phyloP scores from a whole-genome alignment of 331 rosid species.

The Malus hybrid region DNA sequence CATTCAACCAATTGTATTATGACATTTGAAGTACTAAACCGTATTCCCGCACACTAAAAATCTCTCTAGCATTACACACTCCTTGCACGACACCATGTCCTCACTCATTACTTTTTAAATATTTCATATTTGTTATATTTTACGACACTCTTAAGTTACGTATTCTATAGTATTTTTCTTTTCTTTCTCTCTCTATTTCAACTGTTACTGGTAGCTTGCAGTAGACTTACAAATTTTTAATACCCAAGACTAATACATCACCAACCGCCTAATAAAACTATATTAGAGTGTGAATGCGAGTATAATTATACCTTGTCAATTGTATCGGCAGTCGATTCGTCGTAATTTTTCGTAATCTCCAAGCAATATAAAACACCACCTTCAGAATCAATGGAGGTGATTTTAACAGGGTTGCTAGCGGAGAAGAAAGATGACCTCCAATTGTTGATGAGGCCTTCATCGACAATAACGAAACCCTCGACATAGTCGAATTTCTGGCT shows the following conservation, averaged over 20 bases:
- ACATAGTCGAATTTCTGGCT: slow-evolving; percentile 72
- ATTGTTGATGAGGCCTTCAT: slow-evolving; percentile 82
- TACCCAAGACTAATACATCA: neutral
- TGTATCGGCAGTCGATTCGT: slow-evolving; percentile 30
- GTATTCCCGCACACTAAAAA: no score
- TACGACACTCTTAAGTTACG: neutral
- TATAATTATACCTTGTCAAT: slow-evolving; percentile 65
- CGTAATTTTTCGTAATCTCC: slow-evolving; percentile 86
- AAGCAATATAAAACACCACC: slow-evolving; percentile 87
- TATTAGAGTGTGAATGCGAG: neutral
- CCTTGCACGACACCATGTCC: no score
- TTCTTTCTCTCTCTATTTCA: neutral
- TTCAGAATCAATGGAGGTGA: slow-evolving; percentile 55
- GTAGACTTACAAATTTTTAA: neutral
- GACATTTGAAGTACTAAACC: no score
- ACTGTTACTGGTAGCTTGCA: neutral
- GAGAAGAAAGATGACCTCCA: slow-evolving; percentile 97
- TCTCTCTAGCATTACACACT: no score
- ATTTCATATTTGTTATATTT: no score
- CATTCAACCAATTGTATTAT: no score
- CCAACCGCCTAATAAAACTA: neutral
- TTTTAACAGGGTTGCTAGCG: slow-evolving; percentile 74
- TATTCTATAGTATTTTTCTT: neutral
- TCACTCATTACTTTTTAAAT: no score
- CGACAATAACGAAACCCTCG: slow-evolving; percentile 93